Percentiles rank a stretch among this genome's conserved stretches.
Evolutionary conservation across 202 grass and related monocot species (phyloP).

Genomic region (Brachypodium distachyon): DNA sequence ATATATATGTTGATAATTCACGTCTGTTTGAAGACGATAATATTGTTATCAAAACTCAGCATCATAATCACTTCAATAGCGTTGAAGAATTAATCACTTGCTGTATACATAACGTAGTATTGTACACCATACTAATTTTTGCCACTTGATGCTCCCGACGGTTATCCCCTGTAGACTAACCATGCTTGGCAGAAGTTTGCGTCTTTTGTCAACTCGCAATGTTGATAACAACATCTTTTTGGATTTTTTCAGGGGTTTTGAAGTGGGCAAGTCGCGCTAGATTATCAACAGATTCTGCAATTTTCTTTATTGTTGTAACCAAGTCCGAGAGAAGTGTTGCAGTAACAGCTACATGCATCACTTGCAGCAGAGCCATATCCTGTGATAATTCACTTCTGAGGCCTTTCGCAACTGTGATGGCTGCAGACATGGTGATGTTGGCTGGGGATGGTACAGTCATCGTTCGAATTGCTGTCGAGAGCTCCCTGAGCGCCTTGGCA

Average conservation of each 20-base stretch:
- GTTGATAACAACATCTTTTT: slow-evolving; percentile 34
- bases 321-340: slow-evolving; percentile 55
- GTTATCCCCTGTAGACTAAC: slow-evolving; percentile 3
- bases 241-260: slow-evolving; percentile 30
- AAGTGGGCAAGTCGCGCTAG: slow-evolving; percentile 52
- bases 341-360: slow-evolving; percentile 53
- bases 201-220: slow-evolving; percentile 17
- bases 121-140: neutral
- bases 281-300: slow-evolving; percentile 39
- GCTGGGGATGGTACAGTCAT: slow-evolving; percentile 35
- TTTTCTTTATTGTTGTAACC: slow-evolving; percentile 33
- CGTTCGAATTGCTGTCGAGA: slow-evolving; percentile 41
- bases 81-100: slow-evolving; percentile 36
- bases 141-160: neutral
- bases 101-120: slow-evolving; percentile 7
- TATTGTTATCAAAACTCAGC: slow-evolving; percentile 10
- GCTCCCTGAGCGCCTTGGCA: slow-evolving; percentile 54
- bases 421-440: slow-evolving; percentile 29
- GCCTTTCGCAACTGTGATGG: slow-evolving; percentile 13
- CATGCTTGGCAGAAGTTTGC: neutral
- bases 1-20: neutral
- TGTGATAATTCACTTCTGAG: slow-evolving; percentile 22
- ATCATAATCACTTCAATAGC: slow-evolving; percentile 33
- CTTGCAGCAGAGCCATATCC: slow-evolving; percentile 24
- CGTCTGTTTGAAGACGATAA: neutral